phyloP scores from a whole-genome alignment of 495 filamentous ascomycete species.

The Annulohypoxylon maeteangense region DNA sequence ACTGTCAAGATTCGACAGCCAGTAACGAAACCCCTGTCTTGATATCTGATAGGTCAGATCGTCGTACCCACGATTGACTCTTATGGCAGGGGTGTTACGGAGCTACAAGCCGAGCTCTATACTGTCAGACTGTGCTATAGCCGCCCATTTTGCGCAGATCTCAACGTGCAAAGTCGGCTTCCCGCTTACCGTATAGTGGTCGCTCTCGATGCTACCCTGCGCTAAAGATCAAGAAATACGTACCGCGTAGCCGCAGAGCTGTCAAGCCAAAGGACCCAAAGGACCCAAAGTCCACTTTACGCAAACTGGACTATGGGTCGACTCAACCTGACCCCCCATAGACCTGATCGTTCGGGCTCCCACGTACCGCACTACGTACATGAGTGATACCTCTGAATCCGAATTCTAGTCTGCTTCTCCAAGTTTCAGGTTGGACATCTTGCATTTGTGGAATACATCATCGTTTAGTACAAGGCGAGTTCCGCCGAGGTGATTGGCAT shows the following conservation, averaged over 20 bases:
- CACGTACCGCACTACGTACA: constrained; percentile 31
- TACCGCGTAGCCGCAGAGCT: constrained; percentile 22
- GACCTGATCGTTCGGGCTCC: constrained; percentile 32
- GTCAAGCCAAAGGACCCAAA: neutral
- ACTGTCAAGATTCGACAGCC: constrained; percentile 27
- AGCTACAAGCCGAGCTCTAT: constrained; percentile 8
- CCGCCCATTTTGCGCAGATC: constrained; percentile 25
- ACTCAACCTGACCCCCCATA: constrained; percentile 6
- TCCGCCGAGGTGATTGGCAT: constrained; percentile 46
- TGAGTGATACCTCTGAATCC: constrained; percentile 28
- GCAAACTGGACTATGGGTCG: constrained; percentile 17
- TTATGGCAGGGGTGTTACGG: constrained; percentile 16
- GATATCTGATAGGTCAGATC: constrained; percentile 31
- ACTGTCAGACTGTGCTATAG: constrained; percentile 24
- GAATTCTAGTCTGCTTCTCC: constrained; percentile 41
- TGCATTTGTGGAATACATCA: constrained; percentile 46
- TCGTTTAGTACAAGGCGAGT: constrained; percentile 39
- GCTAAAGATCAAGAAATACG: constrained; percentile 34
- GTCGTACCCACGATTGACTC: constrained; percentile 16
- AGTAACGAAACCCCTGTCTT: constrained; percentile 15
- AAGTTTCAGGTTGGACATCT: constrained; percentile 48
- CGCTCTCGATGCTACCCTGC: constrained; percentile 21
- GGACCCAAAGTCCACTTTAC: constrained; percentile 21
- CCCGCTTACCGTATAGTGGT: constrained; percentile 12
- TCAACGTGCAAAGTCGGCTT: constrained; percentile 23